Percentiles rank a stretch among this genome's conserved stretches.
Evolutionary conservation across 208 protist species (phyloP).

Genomic region (Trypanosomatidae sp.): DNA sequence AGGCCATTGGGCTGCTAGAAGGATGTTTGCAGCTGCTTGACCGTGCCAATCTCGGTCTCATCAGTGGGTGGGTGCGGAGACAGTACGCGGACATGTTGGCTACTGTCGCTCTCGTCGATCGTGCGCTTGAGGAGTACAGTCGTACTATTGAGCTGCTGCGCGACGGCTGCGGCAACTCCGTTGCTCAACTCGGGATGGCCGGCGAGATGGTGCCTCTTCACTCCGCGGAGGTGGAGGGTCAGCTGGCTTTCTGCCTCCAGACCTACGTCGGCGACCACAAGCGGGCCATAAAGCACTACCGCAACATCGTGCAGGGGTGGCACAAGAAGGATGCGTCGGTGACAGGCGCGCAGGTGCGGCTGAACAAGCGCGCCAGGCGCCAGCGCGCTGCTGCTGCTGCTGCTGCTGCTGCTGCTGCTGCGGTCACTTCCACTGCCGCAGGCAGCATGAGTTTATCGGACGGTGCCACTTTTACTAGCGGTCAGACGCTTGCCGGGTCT

Average conservation of each 20-base stretch:
- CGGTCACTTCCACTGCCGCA: background rate
- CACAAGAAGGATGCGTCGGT: constrained; percentile 8
- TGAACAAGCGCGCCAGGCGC: constrained; percentile 19
- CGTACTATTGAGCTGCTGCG: constrained; percentile 48
- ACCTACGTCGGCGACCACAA: constrained; percentile 66
- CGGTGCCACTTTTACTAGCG: background rate
- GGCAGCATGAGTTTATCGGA: background rate
- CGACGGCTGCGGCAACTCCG: constrained; percentile 12
- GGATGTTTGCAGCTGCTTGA: constrained; percentile 47
- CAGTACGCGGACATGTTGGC: constrained; percentile 69
- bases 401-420: constrained; percentile 1
- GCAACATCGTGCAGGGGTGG: constrained; percentile 27
- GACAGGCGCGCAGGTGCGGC: constrained; percentile 19
- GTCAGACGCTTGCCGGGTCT: background rate
- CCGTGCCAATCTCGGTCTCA: constrained; percentile 36
- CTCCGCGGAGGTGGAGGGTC: constrained; percentile 56
- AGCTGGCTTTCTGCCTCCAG: constrained; percentile 73
- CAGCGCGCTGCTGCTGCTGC: constrained; percentile 17
- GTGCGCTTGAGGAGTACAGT: constrained; percentile 53
- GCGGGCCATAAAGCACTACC: constrained; percentile 68
- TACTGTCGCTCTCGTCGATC: constrained; percentile 53
- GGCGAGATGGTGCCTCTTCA: constrained; percentile 34
- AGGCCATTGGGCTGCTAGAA: constrained; percentile 66
- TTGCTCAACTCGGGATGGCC: constrained; percentile 27
- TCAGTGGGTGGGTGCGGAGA: constrained; percentile 55